A percentile compares a stretch with the other conserved stretches of the same genome.
Evolutionary conservation across 2,329 filamentous ascomycete genomes (phyloP).

Genomic region (Neonectria coccinea): DNA sequence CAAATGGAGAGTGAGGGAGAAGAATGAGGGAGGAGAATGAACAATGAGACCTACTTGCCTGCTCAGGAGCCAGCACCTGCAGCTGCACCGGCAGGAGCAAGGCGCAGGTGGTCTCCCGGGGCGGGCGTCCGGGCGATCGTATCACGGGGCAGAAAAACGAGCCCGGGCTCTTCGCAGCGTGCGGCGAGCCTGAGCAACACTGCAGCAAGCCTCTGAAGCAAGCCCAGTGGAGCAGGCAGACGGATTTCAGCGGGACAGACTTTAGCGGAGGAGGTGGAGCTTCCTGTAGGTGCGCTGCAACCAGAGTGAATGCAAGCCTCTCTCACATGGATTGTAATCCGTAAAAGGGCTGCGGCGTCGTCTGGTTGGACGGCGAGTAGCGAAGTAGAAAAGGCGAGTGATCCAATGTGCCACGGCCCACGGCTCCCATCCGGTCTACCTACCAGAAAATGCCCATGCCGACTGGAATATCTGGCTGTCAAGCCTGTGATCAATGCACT

Average conservation of each 20-base stretch:
- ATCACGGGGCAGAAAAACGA: slow-evolving; percentile 17
- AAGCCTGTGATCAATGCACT: slow-evolving; percentile 27
- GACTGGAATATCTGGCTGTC: slow-evolving; percentile 2
- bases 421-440: neutral
- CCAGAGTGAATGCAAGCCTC: slow-evolving; percentile 22
- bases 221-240: neutral
- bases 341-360: slow-evolving; percentile 13
- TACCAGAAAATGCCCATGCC: slow-evolving; percentile 15
- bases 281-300: slow-evolving; percentile 12
- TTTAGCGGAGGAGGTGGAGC: slow-evolving; percentile 22
- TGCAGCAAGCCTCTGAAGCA: slow-evolving; percentile 2
- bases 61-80: slow-evolving; percentile 9
- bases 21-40: neutral
- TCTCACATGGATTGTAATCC: slow-evolving; percentile 16
- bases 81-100: slow-evolving; percentile 16
- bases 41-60: neutral
- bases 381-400: slow-evolving; percentile 1
- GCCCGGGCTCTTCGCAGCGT: neutral
- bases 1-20: neutral
- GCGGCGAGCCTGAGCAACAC: neutral
- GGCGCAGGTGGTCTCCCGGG: slow-evolving; percentile 21
- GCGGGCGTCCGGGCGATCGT: slow-evolving; percentile 25
- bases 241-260: neutral
- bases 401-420: neutral
- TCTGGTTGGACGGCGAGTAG: slow-evolving; percentile 17